Conservation (phyloP, 1,139 yeast genomes). For the Petasospora fabianii region DNA sequence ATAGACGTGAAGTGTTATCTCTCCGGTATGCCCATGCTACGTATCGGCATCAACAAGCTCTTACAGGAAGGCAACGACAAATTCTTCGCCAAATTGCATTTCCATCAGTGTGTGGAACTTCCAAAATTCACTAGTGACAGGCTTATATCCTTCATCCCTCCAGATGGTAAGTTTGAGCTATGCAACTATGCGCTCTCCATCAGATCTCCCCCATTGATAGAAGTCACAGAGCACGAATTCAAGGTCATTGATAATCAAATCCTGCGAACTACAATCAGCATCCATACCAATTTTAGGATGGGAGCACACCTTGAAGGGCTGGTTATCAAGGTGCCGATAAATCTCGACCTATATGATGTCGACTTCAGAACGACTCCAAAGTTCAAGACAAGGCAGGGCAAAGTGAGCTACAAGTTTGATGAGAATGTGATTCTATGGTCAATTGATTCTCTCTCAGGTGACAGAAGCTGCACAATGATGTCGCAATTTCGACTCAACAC, state of each 20-base stretch:
- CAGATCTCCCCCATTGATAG: slow-evolving; percentile 17
- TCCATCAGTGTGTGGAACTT: slow-evolving; percentile 78
- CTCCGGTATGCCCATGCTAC: slow-evolving; percentile 74
- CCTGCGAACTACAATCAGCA: slow-evolving; percentile 37
- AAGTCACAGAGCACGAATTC: slow-evolving; percentile 37
- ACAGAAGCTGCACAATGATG: slow-evolving; percentile 48
- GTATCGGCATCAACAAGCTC: slow-evolving; percentile 61
- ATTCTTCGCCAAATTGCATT: slow-evolving; percentile 47
- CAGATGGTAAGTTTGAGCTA: slow-evolving; percentile 70
- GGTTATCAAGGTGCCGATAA: slow-evolving; percentile 55
- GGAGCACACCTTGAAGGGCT: slow-evolving; percentile 59
- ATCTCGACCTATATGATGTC: slow-evolving; percentile 34
- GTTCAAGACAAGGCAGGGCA: slow-evolving; percentile 63
- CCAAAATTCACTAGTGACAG: slow-evolving; percentile 52
- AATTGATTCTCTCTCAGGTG: slow-evolving; percentile 54
- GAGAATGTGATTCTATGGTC: slow-evolving; percentile 60
- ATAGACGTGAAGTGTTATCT: slow-evolving; percentile 63
- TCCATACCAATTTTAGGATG: slow-evolving; percentile 59
- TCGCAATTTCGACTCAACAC: slow-evolving; percentile 59
- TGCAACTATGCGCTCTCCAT: slow-evolving; percentile 41
- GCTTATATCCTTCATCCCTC: slow-evolving; percentile 68
- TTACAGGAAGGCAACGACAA: slow-evolving; percentile 14
- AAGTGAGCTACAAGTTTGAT: slow-evolving; percentile 64
- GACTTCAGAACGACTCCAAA: slow-evolving; percentile 50
- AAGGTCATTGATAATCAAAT: slow-evolving; percentile 31